Conservation (phyloP, 225 moss, liverwort and hornwort genomes). For the Polytrichum commune region DNA sequence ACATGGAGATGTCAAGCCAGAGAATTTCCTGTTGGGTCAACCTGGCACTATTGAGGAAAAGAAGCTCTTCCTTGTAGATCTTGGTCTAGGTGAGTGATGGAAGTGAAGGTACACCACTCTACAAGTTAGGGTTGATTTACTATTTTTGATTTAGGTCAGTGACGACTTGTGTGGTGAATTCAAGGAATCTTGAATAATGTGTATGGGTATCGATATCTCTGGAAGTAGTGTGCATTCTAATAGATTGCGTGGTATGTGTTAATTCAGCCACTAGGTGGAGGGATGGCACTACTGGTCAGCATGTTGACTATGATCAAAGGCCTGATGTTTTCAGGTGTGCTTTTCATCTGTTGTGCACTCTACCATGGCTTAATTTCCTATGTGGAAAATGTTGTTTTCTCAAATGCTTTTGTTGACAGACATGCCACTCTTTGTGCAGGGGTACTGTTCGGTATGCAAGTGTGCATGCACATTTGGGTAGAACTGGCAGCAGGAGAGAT, state of each 20-base stretch:
- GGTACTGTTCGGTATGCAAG: conserved; percentile 69
- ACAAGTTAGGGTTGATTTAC: too few species aligned
- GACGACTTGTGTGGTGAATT: too few species aligned
- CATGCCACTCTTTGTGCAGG: conserved; percentile 16
- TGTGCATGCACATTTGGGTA: conserved; percentile 66
- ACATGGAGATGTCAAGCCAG: conserved; percentile 68
- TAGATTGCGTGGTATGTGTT: too few species aligned
- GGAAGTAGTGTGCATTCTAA: too few species aligned
- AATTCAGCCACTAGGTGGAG: conserved; percentile 60
- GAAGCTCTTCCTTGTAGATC: conserved; percentile 67
- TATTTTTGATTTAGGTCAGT: too few species aligned
- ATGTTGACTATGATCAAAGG: conserved; percentile 70
- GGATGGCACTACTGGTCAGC: conserved; percentile 60
- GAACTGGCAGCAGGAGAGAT: conserved; percentile 66
- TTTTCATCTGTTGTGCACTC: background rate
- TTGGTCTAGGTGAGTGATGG: conserved; percentile 45
- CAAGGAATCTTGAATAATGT: too few species aligned
- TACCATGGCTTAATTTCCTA: too few species aligned
- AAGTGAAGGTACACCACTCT: too few species aligned
- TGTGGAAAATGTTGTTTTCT: background rate
- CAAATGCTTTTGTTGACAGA: background rate
- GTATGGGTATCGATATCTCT: too few species aligned
- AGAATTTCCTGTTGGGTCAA: conserved; percentile 64
- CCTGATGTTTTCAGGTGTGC: conserved; percentile 61
- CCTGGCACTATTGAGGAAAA: conserved; percentile 54